Conservation (phyloP, 1,284 basidiomycete species). For the Apiotrichum gamsii region DNA sequence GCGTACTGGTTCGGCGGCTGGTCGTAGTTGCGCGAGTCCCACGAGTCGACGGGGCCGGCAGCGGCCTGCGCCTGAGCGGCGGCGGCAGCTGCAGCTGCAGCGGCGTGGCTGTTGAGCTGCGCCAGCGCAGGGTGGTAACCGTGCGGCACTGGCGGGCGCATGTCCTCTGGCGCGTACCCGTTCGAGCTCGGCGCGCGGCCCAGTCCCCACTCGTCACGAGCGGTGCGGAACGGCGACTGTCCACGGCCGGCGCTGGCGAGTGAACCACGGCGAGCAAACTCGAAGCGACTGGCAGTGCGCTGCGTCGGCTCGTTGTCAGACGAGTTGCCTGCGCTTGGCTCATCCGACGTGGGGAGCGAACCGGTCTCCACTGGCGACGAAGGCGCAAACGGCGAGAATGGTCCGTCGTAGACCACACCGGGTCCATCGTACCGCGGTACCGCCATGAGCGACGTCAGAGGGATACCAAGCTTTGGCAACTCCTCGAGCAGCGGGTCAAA, state of each 20-base stretch:
- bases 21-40: too few species aligned
- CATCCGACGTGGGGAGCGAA: constrained; percentile 8
- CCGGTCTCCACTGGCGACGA: constrained; percentile 13
- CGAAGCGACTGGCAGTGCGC: constrained; percentile 17
- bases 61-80: too few species aligned
- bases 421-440: constrained; percentile 3
- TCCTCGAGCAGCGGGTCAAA: constrained; percentile 27
- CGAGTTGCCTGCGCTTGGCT: not conserved
- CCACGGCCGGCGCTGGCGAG: constrained; percentile 8
- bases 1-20: too few species aligned
- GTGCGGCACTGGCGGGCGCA: constrained; percentile 6
- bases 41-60: too few species aligned
- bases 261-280: constrained; percentile 16
- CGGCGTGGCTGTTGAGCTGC: constrained; percentile 14
- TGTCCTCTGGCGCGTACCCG: constrained; percentile 12
- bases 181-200: constrained; percentile 10
- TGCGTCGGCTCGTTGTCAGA: constrained; percentile 8
- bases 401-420: constrained; percentile 12
- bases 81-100: not conserved
- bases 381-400: constrained; percentile 19
- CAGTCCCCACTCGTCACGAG: constrained; percentile 18
- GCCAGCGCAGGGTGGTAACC: constrained; percentile 18
- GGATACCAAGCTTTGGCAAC: constrained; percentile 23
- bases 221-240: constrained; percentile 15
- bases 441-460: constrained; percentile 15